Percentiles rank a stretch among this genome's conserved stretches.
These are phyloP conservation scores for Xerocomus potaroensis DNA, from an alignment of 768 basidiomycete species.

Conservation along the genomic window DNA sequence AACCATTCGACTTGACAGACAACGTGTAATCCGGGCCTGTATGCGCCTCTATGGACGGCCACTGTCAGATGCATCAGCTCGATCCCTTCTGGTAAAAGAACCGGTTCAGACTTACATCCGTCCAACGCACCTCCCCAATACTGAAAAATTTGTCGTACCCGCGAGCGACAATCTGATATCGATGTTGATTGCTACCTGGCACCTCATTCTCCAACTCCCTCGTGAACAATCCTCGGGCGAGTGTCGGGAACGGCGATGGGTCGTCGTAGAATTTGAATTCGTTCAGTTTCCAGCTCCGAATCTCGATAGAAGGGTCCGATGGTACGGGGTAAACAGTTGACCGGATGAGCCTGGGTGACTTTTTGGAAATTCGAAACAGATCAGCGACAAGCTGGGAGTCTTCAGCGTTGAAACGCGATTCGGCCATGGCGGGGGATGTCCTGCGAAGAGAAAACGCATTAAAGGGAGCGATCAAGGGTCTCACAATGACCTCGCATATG, in stretches of 20 bases:
- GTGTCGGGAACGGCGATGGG: constrained; percentile 88
- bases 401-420: constrained; percentile 26
- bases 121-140: constrained; percentile 95
- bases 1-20: constrained; percentile 93
- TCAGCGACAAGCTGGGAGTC: constrained; percentile 60
- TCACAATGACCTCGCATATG: constrained; percentile 10
- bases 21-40: constrained; percentile 78
- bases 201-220: constrained; percentile 37
- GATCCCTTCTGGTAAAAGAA: too few species aligned
- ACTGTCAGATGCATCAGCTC: too few species aligned
- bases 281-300: constrained; percentile 96
- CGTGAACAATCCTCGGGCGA: constrained; percentile 91
- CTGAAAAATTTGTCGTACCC: constrained; percentile 99
- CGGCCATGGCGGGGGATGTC: too few species aligned
- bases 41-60: constrained; percentile 64
- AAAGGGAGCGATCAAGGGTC: constrained; percentile 1
- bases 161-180: constrained; percentile 69
- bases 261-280: constrained; percentile 92
- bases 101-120: constrained; percentile 56
- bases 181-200: constrained; percentile 32
- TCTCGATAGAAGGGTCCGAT: constrained; percentile 45
- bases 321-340: constrained; percentile 55
- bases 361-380: constrained; percentile 49
- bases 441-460: constrained; percentile 2
- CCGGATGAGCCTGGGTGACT: constrained; percentile 61